A percentile compares a stretch with the other conserved stretches of the same genome.
These are phyloP conservation scores for Neostapfia colusana DNA, from an alignment of 176 grass and related monocot genomes.

Conservation along the genomic window DNA sequence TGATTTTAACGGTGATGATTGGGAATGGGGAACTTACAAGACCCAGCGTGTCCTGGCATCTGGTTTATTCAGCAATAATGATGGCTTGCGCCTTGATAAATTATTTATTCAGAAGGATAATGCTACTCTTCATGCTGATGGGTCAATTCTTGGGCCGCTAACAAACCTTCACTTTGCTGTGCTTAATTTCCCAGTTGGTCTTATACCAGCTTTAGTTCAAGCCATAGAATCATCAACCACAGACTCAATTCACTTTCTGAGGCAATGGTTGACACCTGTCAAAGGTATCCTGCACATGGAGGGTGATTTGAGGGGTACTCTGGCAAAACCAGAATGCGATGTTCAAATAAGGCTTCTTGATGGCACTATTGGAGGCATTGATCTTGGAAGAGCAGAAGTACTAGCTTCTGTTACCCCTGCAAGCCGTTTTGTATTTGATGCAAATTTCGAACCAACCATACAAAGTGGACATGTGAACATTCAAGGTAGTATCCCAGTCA, in stretches of 20 bases:
- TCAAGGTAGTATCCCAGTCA: constrained; percentile 89
- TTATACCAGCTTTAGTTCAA: constrained; percentile 91
- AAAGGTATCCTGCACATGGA: constrained; percentile 99
- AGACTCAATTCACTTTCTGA: constrained; percentile 85
- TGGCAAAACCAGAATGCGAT: constrained; percentile 94
- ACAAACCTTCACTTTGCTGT: constrained; percentile 99
- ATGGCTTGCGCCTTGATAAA: constrained; percentile 88
- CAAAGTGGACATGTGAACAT: constrained; percentile 97
- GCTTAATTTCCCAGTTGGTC: constrained; percentile 90
- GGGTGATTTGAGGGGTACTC: constrained; percentile 91
- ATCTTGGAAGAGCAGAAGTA: constrained; percentile 88
- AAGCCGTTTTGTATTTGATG: constrained; percentile 89
- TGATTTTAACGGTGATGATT: constrained; percentile 97
- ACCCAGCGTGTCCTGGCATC: constrained; percentile 78
- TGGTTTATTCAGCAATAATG: constrained; percentile 90
- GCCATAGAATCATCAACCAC: constrained; percentile 90
- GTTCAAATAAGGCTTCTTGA: constrained; percentile 95
- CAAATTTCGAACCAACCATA: constrained; percentile 82
- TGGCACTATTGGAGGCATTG: constrained; percentile 85
- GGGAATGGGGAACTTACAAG: constrained; percentile 96
- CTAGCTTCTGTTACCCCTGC: constrained; percentile 87
- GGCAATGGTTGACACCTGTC: constrained; percentile 92
- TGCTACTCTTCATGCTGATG: constrained; percentile 96
- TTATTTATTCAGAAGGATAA: constrained; percentile 99
- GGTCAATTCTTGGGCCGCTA: constrained; percentile 82